phyloP scores from a whole-genome alignment of 2,329 filamentous ascomycete species.

The Alternaria panax region DNA sequence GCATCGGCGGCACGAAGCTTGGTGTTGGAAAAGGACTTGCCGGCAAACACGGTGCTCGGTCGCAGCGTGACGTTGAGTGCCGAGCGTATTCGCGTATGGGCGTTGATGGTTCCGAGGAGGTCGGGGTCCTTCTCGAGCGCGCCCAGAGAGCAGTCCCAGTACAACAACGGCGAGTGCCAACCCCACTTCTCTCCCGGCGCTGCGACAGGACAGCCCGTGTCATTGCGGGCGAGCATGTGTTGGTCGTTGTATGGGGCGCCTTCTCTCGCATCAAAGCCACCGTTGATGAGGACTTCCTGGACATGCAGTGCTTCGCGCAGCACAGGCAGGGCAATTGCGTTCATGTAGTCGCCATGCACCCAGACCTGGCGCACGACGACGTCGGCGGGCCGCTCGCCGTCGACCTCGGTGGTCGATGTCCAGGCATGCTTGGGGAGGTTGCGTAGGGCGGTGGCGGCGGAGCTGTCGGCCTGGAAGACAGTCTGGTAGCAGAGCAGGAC shows the following conservation, averaged over 20 bases:
- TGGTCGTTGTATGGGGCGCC: background rate
- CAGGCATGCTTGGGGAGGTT: constrained; percentile 81
- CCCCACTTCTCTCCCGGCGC: constrained; percentile 73
- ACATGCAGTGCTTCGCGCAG: constrained; percentile 72
- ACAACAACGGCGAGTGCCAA: constrained; percentile 82
- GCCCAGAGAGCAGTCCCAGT: constrained; percentile 73
- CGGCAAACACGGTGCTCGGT: constrained; percentile 81
- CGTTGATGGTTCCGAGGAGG: constrained; percentile 73
- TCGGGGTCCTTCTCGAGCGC: constrained; percentile 68
- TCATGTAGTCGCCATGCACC: constrained; percentile 83
- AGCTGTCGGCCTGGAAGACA: constrained; percentile 76
- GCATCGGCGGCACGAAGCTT: constrained; percentile 76
- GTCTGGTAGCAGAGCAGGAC: constrained; percentile 76
- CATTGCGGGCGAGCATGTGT: constrained; percentile 23
- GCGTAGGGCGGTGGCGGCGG: constrained; percentile 73
- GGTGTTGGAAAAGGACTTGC: constrained; percentile 75
- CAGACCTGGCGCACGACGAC: constrained; percentile 84
- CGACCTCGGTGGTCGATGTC: constrained; percentile 74
- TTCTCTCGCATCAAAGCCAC: constrained; percentile 32
- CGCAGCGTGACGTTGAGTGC: constrained; percentile 76
- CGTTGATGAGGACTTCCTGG: constrained; percentile 72
- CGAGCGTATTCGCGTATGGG: constrained; percentile 66
- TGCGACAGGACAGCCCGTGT: constrained; percentile 27
- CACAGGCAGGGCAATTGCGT: constrained; percentile 71
- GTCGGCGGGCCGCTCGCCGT: constrained; percentile 63